Base-by-base conservation (phyloP, 2,329 filamentous ascomycete species). In the Elsinoe arachidis region DNA sequence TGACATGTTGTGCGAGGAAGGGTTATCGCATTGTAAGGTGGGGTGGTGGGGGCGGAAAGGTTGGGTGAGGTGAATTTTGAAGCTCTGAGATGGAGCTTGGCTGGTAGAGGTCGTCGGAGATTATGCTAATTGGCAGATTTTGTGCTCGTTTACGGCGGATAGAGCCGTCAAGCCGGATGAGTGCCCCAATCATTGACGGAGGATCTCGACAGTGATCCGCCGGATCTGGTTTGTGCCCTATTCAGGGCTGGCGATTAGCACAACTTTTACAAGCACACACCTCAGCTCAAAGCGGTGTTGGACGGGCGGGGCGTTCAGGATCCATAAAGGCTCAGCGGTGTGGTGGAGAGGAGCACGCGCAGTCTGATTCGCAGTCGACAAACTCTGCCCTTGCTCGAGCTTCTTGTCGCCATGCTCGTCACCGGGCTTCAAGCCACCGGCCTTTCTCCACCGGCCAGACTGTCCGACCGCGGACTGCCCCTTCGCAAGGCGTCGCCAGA, bases 1-100 rank as follows among this genome's bases (percentile, higher is more conserved):
- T 66, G 78, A 83, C 82, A 76, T 83, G 30, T 12, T 44, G 47
- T 37, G 53, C 14, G 17, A 14, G n/a, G 51, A 19, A 15, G 33
- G 51, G 53, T 23, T 55, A 46, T 53, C 49, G 49, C 49, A 53
- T 53, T 5, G 15, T 38, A 11, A n/a, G n/a, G 49, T 53, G 26
- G 26, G 33, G 46, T 33, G 26, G 33, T 33, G 19, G 30, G 44
- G 47, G 41, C 11, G 21, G 41, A 55, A 33, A 55, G 57, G 52
- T 55, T 39, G 46, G 21, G 59, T 62, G 55, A 60, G 14, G 26
- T 52, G 55, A 35, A 53, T 23, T 46, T 54, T 23, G 35, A 21
- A 43, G 57, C 57, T 52, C 38, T 34, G 30, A 41, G 59, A 35
- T 23, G 49, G 51, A 21, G 60, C 33, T 52, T 43, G 33, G 49